Evolutionary conservation across 495 filamentous ascomycete genomes (phyloP).

Genomic region (Amniculicola lignicola): DNA sequence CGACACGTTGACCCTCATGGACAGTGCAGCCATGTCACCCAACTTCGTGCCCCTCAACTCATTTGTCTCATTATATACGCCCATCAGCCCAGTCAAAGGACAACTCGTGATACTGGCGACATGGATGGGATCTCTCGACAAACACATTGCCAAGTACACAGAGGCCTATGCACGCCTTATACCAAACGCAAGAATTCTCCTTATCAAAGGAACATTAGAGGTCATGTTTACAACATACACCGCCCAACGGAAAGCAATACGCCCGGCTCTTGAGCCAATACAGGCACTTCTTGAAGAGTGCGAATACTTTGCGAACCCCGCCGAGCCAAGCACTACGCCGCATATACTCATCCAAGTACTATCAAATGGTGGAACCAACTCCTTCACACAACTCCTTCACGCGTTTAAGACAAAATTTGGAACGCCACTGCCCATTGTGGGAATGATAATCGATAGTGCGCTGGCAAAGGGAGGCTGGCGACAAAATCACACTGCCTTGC

Average conservation of each 20-base stretch:
- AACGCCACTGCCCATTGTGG: background rate
- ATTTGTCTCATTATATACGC: constrained; percentile 18
- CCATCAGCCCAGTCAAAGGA: constrained; percentile 7
- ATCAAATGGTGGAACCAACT: constrained; percentile 8
- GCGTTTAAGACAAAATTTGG: background rate
- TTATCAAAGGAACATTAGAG: constrained; percentile 20
- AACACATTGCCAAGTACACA: constrained; percentile 34
- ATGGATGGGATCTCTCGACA: constrained; percentile 29
- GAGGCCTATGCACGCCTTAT: constrained; percentile 22
- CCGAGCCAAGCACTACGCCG: background rate
- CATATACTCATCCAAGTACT: constrained; percentile 6
- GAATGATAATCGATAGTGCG: constrained; percentile 5
- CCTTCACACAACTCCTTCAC: background rate
- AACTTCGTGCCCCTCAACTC: no score
- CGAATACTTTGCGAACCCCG: background rate
- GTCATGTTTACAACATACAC: background rate
- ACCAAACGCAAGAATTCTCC: constrained; percentile 30
- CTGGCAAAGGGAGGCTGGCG: background rate
- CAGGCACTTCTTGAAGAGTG: background rate
- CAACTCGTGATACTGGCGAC: constrained; percentile 33
- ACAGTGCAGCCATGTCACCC: no score
- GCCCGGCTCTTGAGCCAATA: background rate
- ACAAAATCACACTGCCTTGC: background rate
- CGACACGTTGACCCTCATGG: no score
- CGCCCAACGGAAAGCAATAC: background rate